Evolutionary conservation across 1,139 yeast genomes (phyloP).

Genomic region (Geotrichum macrosporum): DNA sequence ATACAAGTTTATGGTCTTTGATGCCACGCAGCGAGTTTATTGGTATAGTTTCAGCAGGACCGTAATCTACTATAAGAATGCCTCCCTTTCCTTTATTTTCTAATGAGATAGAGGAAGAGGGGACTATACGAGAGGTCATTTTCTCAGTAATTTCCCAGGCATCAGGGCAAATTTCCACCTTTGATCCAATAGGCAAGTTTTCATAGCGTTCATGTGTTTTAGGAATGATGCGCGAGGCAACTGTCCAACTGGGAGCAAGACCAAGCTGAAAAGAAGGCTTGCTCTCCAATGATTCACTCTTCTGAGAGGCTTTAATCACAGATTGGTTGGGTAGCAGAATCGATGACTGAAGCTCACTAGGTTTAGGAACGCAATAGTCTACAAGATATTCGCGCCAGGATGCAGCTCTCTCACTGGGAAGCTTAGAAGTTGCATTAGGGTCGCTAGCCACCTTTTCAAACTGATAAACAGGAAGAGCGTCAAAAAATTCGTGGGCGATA

Average conservation of each 20-base stretch:
- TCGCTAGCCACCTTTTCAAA: slow-evolving; percentile 51
- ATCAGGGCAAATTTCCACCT: slow-evolving; percentile 74
- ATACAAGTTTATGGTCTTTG: slow-evolving; percentile 64
- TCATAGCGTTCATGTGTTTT: slow-evolving; percentile 49
- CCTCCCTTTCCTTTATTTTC: slow-evolving; percentile 51
- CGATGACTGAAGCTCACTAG: slow-evolving; percentile 20
- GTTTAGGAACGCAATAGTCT: slow-evolving; percentile 42
- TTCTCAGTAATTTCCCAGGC: slow-evolving; percentile 48
- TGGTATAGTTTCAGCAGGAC: slow-evolving; percentile 59
- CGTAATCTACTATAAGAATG: slow-evolving; percentile 74
- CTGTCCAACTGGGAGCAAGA: slow-evolving; percentile 57
- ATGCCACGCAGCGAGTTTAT: slow-evolving; percentile 71
- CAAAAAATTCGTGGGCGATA: slow-evolving; percentile 82
- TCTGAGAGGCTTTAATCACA: slow-evolving; percentile 22
- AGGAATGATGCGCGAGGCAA: slow-evolving; percentile 58
- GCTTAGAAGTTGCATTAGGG: slow-evolving; percentile 15
- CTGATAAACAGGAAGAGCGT: slow-evolving; percentile 75
- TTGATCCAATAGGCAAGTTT: slow-evolving; percentile 52
- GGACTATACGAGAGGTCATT: slow-evolving; percentile 37
- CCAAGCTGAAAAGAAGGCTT: slow-evolving; percentile 51
- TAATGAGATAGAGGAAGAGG: slow-evolving; percentile 41
- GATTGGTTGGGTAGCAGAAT: slow-evolving; percentile 34
- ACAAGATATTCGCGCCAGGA: slow-evolving; percentile 74
- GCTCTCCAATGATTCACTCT: slow-evolving; percentile 30
- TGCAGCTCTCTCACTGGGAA: slow-evolving; percentile 41